Conservation (phyloP, 345 rosid species). For the Diplotaxis tenuifolia region DNA sequence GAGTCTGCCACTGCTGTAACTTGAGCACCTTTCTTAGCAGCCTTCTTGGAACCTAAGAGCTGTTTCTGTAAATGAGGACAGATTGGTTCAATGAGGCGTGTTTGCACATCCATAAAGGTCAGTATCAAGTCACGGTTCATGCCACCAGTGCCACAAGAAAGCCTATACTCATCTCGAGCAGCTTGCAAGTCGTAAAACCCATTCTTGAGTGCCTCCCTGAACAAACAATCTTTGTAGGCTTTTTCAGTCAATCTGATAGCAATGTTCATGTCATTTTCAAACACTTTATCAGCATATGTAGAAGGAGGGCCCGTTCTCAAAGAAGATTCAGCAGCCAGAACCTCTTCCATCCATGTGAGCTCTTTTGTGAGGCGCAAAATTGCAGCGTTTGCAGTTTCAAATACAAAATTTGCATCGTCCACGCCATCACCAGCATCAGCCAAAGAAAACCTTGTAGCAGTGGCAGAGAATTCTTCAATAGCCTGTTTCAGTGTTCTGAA, state of each 20-base stretch:
- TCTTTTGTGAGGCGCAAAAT: constrained; percentile 82
- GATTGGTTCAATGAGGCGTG: constrained; percentile 81
- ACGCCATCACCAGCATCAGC: constrained; percentile 63
- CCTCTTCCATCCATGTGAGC: constrained; percentile 85
- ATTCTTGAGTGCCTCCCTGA: constrained; percentile 84
- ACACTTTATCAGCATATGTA: constrained; percentile 80
- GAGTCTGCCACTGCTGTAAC: constrained; percentile 42
- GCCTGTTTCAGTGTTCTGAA: constrained; percentile 80
- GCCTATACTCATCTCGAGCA: constrained; percentile 88
- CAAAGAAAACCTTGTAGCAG: constrained; percentile 74
- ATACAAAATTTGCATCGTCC: constrained; percentile 88
- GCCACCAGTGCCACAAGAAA: constrained; percentile 72
- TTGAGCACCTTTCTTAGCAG: constrained; percentile 58
- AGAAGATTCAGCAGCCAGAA: constrained; percentile 58
- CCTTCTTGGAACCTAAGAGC: constrained; percentile 64
- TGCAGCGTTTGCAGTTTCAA: constrained; percentile 87
- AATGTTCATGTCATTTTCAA: constrained; percentile 79
- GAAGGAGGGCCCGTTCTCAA: constrained; percentile 70
- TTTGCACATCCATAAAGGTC: constrained; percentile 89
- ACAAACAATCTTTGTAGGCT: constrained; percentile 64
- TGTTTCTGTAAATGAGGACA: constrained; percentile 90
- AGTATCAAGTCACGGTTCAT: constrained; percentile 67
- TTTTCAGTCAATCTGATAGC: constrained; percentile 71
- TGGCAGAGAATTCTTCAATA: constrained; percentile 82
- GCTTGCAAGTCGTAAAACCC: constrained; percentile 95